These are phyloP conservation scores for Cadophora sp. DNA, from an alignment of 2,329 filamentous ascomycete species.

Conservation along the genomic window DNA sequence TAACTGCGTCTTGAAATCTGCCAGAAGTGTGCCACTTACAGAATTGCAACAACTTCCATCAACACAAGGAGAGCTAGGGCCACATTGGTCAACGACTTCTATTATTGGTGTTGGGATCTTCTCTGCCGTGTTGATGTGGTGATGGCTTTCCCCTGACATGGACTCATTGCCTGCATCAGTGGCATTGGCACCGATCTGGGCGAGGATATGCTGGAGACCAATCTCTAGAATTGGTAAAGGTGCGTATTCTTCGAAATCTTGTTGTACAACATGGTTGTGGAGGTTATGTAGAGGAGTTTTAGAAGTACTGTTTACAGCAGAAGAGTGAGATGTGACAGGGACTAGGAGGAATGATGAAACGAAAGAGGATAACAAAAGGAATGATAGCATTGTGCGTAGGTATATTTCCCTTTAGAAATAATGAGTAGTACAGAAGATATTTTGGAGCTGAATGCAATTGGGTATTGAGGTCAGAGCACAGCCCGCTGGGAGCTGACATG, in stretches of 20 bases:
- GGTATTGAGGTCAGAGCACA: neutral
- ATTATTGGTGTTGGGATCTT: neutral
- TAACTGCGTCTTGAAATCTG: neutral
- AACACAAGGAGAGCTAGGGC: constrained; percentile 27
- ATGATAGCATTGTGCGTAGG: neutral
- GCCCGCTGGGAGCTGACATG: neutral
- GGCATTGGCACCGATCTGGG: constrained; percentile 33
- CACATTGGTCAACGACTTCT: constrained; percentile 25
- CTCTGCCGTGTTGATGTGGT: neutral
- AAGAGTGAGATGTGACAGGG: neutral
- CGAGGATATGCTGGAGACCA: constrained; percentile 32
- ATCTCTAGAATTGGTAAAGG: constrained; percentile 34
- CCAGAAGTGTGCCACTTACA: constrained; percentile 15
- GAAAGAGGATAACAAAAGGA: neutral
- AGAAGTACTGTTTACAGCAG: neutral
- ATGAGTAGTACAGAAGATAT: neutral
- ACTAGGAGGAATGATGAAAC: neutral
- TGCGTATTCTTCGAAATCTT: constrained; percentile 24
- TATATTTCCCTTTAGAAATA: neutral
- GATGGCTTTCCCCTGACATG: constrained; percentile 6
- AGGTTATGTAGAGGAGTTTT: neutral
- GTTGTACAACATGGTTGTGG: constrained; percentile 23
- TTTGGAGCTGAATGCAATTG: neutral
- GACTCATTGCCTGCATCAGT: constrained; percentile 30
- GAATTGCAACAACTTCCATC: constrained; percentile 39